Percentiles rank a stretch among this genome's conserved stretches.
Conservation (phyloP, 768 basidiomycete genomes). For the Agaricus subrufescens region DNA sequence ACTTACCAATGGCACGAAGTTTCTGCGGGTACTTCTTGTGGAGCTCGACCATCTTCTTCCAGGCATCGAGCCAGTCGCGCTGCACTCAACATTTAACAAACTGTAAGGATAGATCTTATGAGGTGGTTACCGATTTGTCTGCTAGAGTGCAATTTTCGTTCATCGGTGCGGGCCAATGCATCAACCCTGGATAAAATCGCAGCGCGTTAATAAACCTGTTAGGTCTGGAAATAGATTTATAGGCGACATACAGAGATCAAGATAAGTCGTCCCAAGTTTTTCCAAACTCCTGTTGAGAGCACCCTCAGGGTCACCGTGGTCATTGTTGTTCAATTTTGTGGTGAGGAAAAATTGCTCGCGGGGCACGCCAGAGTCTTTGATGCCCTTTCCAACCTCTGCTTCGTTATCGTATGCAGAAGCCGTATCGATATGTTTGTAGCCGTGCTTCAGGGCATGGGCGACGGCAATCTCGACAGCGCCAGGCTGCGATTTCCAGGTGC, state of each 20-base stretch:
- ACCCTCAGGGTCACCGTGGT: constrained; percentile 53
- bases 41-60: constrained; percentile 72
- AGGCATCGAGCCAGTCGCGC: constrained; percentile 69
- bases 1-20: constrained; percentile 67
- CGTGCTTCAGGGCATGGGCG: constrained; percentile 63
- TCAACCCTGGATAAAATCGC: constrained; percentile 42
- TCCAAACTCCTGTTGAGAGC: constrained; percentile 68
- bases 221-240: neutral
- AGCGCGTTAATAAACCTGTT: neutral
- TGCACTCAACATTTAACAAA: constrained; percentile 8
- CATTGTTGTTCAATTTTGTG: constrained; percentile 62
- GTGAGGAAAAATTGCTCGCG: constrained; percentile 78
- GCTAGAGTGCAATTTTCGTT: constrained; percentile 42
- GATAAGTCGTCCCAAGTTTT: constrained; percentile 66
- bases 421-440: constrained; percentile 73
- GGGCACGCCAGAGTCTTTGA: constrained; percentile 68
- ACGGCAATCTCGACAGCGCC: constrained; percentile 74
- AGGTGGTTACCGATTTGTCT: constrained; percentile 36
- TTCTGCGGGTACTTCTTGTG: constrained; percentile 64
- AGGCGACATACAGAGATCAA: constrained; percentile 60
- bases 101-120: neutral
- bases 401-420: constrained; percentile 73
- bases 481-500: constrained; percentile 76
- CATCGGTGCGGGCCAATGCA: constrained; percentile 85
- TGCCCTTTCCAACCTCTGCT: constrained; percentile 76